phyloP scores from a whole-genome alignment of 2,329 filamentous ascomycete genomes.

The Trichoderma sp. region DNA sequence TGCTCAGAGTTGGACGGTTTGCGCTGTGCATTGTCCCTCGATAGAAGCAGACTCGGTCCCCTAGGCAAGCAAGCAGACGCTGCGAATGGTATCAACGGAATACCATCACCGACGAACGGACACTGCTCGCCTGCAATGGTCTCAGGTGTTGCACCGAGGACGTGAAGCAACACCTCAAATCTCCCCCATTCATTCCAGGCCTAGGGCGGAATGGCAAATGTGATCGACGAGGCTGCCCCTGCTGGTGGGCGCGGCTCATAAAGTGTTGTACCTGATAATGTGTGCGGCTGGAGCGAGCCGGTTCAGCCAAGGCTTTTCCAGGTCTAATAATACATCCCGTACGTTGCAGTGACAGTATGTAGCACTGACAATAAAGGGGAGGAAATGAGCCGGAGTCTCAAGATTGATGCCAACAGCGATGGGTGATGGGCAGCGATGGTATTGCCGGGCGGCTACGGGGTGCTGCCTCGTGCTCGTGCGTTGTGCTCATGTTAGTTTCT shows the following conservation, averaged over 20 bases:
- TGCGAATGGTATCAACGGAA: too few species aligned
- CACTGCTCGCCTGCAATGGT: too few species aligned
- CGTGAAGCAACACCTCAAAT: background rate
- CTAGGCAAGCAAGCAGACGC: too few species aligned
- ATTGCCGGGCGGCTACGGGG: constrained; percentile 2
- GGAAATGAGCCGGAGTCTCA: constrained; percentile 18
- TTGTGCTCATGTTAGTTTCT: background rate
- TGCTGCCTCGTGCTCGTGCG: background rate
- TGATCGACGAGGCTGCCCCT: constrained; percentile 24
- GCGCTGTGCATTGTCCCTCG: too few species aligned
- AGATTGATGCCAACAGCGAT: background rate
- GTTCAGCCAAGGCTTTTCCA: constrained; percentile 3
- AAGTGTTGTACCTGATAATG: background rate
- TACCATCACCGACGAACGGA: too few species aligned
- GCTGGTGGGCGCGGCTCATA: constrained; percentile 15
- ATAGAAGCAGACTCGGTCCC: too few species aligned
- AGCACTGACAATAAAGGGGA: constrained; percentile 13
- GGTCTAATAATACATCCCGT: background rate
- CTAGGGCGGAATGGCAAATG: constrained; percentile 11
- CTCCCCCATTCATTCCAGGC: constrained; percentile 4
- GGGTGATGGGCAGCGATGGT: constrained; percentile 1
- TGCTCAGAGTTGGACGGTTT: too few species aligned
- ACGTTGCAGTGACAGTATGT: background rate
- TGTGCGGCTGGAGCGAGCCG: constrained; percentile 5
- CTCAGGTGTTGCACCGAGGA: constrained; percentile 11